Conservation (phyloP, 176 grass and related monocot species). For the Oryza rufipogon region DNA sequence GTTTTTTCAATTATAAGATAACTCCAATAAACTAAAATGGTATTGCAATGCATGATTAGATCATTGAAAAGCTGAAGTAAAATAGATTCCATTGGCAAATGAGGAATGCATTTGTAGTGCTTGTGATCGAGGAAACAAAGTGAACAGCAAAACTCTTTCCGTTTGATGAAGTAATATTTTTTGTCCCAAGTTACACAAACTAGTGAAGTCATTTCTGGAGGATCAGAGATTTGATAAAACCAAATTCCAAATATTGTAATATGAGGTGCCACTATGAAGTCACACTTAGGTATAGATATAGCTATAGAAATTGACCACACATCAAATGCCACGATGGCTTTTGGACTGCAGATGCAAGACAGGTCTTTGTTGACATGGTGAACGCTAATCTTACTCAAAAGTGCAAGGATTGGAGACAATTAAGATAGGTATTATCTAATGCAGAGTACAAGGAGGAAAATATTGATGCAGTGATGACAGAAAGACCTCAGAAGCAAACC, state of each 20-base stretch:
- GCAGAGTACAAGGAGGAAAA: constrained; percentile 20
- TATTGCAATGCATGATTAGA: neutral
- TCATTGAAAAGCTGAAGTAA: neutral
- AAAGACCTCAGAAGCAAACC: constrained; percentile 39
- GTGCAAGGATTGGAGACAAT: neutral
- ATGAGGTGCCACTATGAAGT: neutral
- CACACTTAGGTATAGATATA: constrained; percentile 22
- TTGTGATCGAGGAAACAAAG: neutral
- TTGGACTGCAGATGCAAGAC: constrained; percentile 10
- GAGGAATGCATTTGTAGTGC: constrained; percentile 1
- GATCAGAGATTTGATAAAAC: constrained; percentile 1
- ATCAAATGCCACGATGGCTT: neutral
- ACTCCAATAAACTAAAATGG: neutral
- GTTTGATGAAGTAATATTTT: constrained; percentile 19
- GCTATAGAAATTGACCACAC: neutral
- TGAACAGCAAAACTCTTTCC: neutral
- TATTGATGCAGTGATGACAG: neutral
- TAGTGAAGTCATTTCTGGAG: neutral
- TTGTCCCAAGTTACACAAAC: constrained; percentile 1
- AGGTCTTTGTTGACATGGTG: constrained; percentile 1
- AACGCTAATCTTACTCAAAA: neutral
- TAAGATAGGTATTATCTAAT: constrained; percentile 16
- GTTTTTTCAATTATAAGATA: constrained; percentile 9
- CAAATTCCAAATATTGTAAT: constrained; percentile 13
- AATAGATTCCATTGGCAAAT: constrained; percentile 1